phyloP scores from a whole-genome alignment of 2,329 filamentous ascomycete species.

The Fusarium pseudonygamai region DNA sequence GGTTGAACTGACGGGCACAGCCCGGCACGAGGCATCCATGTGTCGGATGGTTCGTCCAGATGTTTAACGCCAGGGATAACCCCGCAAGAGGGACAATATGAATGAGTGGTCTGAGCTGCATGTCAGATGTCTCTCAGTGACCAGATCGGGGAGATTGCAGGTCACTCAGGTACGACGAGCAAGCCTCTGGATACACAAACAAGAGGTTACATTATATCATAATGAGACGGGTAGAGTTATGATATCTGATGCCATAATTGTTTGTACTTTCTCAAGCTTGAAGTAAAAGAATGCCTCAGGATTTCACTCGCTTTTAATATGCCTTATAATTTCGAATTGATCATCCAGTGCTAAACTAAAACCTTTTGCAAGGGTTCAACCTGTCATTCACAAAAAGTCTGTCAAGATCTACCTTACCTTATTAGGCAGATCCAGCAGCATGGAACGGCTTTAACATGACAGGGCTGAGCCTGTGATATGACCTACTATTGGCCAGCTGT shows the following conservation, averaged over 20 bases:
- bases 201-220: not conserved
- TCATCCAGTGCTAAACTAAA: not conserved
- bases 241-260: too few species aligned
- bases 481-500: not conserved
- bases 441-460: not conserved
- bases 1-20: conserved; percentile 5
- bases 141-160: not conserved
- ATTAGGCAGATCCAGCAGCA: not conserved
- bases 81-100: not conserved
- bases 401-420: not conserved
- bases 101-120: not conserved
- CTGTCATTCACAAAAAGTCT: not conserved
- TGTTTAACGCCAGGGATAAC: not conserved
- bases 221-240: not conserved
- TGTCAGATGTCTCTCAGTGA: not conserved
- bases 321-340: not conserved
- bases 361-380: not conserved
- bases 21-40: not conserved
- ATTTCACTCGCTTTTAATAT: not conserved
- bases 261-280: not conserved
- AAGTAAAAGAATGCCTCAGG: not conserved
- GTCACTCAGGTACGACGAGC: not conserved
- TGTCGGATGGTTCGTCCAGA: not conserved
- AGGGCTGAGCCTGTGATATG: not conserved
- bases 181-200: not conserved